Evolutionary conservation across 2,329 filamentous ascomycete species (phyloP).

Genomic region (Albophoma yamanashiensis): DNA sequence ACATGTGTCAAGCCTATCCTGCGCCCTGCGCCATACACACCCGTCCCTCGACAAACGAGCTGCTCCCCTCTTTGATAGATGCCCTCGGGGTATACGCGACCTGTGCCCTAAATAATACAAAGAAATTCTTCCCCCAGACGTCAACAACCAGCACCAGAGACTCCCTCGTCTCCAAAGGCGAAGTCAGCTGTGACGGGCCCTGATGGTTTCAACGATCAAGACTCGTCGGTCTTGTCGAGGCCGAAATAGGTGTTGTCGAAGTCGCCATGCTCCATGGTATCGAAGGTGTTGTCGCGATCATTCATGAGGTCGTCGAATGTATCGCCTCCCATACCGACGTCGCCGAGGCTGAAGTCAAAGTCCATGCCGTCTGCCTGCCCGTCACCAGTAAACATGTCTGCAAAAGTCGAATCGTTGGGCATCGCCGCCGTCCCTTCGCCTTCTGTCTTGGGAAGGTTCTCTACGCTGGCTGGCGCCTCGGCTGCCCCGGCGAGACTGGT

Average conservation of each 20-base stretch:
- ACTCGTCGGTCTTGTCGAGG: slow-evolving; percentile 16
- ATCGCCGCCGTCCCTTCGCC: slow-evolving; percentile 17
- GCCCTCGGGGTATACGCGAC: neutral
- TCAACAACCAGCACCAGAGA: neutral
- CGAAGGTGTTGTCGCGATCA: slow-evolving; percentile 28
- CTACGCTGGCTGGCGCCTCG: neutral
- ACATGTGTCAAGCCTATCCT: neutral
- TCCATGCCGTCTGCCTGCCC: slow-evolving; percentile 27
- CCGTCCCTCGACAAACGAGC: neutral
- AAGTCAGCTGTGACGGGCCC: neutral
- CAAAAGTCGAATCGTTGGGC: slow-evolving; percentile 19
- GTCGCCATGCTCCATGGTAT: slow-evolving; percentile 30
- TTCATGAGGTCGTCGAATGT: slow-evolving; percentile 42
- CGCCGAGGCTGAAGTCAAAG: slow-evolving; percentile 18
- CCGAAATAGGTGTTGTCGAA: slow-evolving; percentile 38
- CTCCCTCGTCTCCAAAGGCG: neutral
- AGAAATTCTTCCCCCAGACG: neutral
- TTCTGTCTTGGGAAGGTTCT: slow-evolving; percentile 8
- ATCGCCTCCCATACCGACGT: slow-evolving; percentile 18
- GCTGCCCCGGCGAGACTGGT: slow-evolving; percentile 9
- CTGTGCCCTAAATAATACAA: neutral
- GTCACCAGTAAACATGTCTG: slow-evolving; percentile 37
- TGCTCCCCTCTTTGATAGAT: neutral
- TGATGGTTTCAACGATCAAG: slow-evolving; percentile 2
- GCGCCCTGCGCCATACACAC: neutral